A percentile compares a stretch with the other conserved stretches of the same genome.
Conservation (phyloP, 1,284 basidiomycete species). For the Pseudomicrostroma phylloplanum region DNA sequence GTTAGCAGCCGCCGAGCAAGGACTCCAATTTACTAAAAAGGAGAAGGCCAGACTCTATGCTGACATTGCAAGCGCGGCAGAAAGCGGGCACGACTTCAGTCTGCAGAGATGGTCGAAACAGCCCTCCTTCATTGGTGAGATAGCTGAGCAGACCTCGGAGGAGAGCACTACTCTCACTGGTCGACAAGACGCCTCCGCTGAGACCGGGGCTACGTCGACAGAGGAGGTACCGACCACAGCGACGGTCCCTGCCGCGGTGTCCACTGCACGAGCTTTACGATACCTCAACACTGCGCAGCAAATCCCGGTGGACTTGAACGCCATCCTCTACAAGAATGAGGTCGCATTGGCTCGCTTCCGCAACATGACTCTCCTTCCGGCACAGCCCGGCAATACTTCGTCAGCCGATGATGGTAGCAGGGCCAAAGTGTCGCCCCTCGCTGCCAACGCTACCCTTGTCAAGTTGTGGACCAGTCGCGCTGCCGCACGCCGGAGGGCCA, state of each 20-base stretch:
- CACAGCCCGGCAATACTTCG: conserved; percentile 55
- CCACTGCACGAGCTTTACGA: conserved; percentile 41
- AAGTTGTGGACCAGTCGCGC: conserved; percentile 62
- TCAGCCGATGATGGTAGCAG: conserved; percentile 29
- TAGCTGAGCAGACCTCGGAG: no score
- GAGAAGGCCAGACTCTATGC: conserved; percentile 68
- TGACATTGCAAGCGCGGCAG: conserved; percentile 81
- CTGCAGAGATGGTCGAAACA: conserved; percentile 55
- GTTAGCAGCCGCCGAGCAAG: conserved; percentile 56
- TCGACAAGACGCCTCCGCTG: no score
- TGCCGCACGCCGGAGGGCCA: conserved; percentile 60
- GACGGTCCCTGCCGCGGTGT: conserved; percentile 57
- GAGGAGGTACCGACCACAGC: conserved; percentile 29
- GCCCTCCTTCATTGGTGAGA: conserved; percentile 30
- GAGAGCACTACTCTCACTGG: conserved; percentile 48
- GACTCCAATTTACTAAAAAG: conserved; percentile 53
- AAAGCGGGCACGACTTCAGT: conserved; percentile 59
- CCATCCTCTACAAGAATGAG: conserved; percentile 62
- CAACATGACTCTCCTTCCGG: conserved; percentile 56
- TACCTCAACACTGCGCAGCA: conserved; percentile 66
- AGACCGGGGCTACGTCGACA: no score
- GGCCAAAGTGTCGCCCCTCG: conserved; percentile 14
- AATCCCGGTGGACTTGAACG: conserved; percentile 73
- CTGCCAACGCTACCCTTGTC: conserved; percentile 43
- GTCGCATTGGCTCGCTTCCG: conserved; percentile 49